A percentile compares a stretch with the other conserved stretches of the same genome.
phyloP scores from a whole-genome alignment of 805 yeast species.

The Suhomyces canberraensis region DNA sequence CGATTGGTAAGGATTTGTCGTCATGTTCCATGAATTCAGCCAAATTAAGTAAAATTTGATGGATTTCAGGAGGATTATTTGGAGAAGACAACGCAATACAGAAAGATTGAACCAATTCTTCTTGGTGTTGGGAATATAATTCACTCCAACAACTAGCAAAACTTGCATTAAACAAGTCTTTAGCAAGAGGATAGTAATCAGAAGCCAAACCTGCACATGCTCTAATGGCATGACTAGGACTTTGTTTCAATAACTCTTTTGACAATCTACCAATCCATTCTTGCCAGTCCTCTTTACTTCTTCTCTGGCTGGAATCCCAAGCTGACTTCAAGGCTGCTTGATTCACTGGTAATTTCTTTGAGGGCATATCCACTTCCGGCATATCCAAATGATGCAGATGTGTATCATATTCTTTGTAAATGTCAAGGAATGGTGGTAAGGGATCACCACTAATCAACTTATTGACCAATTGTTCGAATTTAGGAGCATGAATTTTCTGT shows the following conservation, averaged over 20 bases:
- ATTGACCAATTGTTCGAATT: slow-evolving; percentile 77
- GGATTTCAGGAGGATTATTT: slow-evolving; percentile 92
- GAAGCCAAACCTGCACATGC: slow-evolving; percentile 91
- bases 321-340: slow-evolving; percentile 66
- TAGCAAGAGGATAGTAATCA: slow-evolving; percentile 82
- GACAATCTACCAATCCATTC: slow-evolving; percentile 92
- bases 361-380: slow-evolving; percentile 61
- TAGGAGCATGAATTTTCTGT: slow-evolving; percentile 63
- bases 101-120: slow-evolving; percentile 79
- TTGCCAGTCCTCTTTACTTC: slow-evolving; percentile 95
- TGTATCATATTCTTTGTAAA: slow-evolving; percentile 58
- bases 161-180: slow-evolving; percentile 88
- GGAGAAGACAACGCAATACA: slow-evolving; percentile 87
- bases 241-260: slow-evolving; percentile 81
- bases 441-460: slow-evolving; percentile 82
- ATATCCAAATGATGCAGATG: slow-evolving; percentile 44
- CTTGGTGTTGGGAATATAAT: slow-evolving; percentile 82
- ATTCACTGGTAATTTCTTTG: slow-evolving; percentile 70
- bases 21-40: slow-evolving; percentile 98
- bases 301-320: slow-evolving; percentile 88
- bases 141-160: slow-evolving; percentile 96
- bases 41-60: slow-evolving; percentile 81
- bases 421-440: slow-evolving; percentile 68
- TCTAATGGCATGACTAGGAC: slow-evolving; percentile 90
- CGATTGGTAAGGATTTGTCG: slow-evolving; percentile 88